Base-by-base conservation (phyloP, 495 filamentous ascomycete species). In the Echria macrotheca region DNA sequence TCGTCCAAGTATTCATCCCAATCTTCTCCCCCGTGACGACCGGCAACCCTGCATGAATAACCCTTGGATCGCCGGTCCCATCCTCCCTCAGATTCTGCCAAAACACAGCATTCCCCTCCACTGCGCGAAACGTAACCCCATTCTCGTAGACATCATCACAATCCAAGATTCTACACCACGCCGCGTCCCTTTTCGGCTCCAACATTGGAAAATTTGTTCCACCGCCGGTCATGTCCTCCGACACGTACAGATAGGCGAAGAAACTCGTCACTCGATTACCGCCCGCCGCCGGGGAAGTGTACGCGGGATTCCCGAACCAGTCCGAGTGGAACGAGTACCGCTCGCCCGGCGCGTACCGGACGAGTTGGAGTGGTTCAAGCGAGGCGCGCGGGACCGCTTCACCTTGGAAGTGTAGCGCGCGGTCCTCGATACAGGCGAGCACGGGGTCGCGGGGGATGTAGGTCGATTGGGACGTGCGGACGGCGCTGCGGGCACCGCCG, bases 321-420 rank as follows among this genome's bases (percentile, higher is more conserved):
- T 78, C 75, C 7, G 69, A 72, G 57, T 78, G 75, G 46, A 70
- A 66, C 29, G 69, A 63, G 57, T 74, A 78, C 36, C 60, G 63
- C 54, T 76, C 66, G 25, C 64, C 64, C n/a, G 56, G 50, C 7
- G 52, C 64, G 51, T 78, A 77, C 40, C 69, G 65, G 22, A 77
- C 74, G 0, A 75, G 67, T 52, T 77, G 74, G 24, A 77, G 45
- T 0, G 72, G 69, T 60, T 77, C 74, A 0, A 77, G 63, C 45
- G 69, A 59, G 7, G 59, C 44, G 47, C n/a, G 38, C 14, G 38
- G 38, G 8, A 41, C 21, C 11, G 66, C 63, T 48, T 72, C 84
- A 62, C 84, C 84, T 53, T 86, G 83, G 61, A 88, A 82, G 9
- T 69, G 46, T 6, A 78, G 69, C 1, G 84, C 84, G 24, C 84